Evolutionary conservation across 768 basidiomycete species (phyloP).

Genomic region (Gloeopeniophorella convolvens): DNA sequence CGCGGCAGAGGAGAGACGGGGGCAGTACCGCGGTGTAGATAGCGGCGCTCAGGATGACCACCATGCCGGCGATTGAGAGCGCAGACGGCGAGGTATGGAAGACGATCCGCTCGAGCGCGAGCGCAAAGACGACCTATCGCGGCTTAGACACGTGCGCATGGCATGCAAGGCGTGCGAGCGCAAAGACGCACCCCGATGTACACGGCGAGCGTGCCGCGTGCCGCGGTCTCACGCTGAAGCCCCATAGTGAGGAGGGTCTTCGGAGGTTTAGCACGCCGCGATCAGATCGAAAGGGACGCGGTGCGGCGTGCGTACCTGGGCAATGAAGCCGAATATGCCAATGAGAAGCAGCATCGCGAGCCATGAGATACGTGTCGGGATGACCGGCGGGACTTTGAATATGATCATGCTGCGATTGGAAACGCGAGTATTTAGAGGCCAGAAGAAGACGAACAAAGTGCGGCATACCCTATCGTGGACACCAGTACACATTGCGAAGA

Average conservation of each 20-base stretch:
- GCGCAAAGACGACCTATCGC: constrained; percentile 58
- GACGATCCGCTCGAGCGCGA: constrained; percentile 55
- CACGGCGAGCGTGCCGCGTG: constrained; percentile 53
- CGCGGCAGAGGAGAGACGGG: background rate
- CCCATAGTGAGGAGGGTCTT: constrained; percentile 56
- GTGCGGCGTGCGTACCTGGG: constrained; percentile 28
- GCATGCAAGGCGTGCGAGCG: constrained; percentile 1
- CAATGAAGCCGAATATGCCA: constrained; percentile 46
- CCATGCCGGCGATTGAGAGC: constrained; percentile 54
- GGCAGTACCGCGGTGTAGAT: constrained; percentile 56
- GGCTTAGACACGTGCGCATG: background rate
- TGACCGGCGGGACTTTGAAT: constrained; percentile 34
- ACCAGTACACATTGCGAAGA: constrained; percentile 47
- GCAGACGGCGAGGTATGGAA: constrained; percentile 55
- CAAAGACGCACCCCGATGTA: constrained; percentile 43
- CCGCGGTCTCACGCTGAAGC: constrained; percentile 58
- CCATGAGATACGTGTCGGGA: constrained; percentile 44
- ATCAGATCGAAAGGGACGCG: background rate
- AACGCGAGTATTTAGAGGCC: background rate
- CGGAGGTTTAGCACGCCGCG: background rate
- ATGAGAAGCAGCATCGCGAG: constrained; percentile 42
- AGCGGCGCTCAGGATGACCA: constrained; percentile 58
- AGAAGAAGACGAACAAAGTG: background rate
- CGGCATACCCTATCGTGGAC: constrained; percentile 28
- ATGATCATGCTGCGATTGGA: constrained; percentile 37